phyloP scores from a whole-genome alignment of 2,329 filamentous ascomycete species.

The Onygenales sp. region DNA sequence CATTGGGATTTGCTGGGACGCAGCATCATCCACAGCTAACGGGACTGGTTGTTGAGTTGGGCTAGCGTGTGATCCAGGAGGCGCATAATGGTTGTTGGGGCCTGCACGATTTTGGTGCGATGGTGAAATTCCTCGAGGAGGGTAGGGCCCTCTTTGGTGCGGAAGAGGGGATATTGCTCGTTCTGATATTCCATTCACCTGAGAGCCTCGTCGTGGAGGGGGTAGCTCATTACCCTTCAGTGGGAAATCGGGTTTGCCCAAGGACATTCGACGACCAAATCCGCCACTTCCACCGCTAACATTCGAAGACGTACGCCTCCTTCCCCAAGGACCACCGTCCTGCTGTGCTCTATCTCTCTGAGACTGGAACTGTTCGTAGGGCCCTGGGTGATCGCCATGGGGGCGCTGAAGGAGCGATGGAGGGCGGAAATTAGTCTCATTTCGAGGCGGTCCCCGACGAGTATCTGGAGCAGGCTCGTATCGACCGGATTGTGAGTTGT shows the following conservation, averaged over 20 bases:
- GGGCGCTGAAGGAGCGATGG: constrained; percentile 72
- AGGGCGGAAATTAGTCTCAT: constrained; percentile 59
- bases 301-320: constrained; percentile 80
- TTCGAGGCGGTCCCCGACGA: constrained; percentile 59
- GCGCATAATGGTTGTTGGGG: constrained; percentile 20
- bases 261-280: constrained; percentile 54
- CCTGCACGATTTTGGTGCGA: constrained; percentile 20
- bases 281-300: constrained; percentile 77
- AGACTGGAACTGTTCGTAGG: constrained; percentile 81
- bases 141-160: constrained; percentile 14
- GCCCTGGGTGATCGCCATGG: constrained; percentile 51
- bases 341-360: constrained; percentile 58
- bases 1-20: constrained; percentile 14
- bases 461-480: constrained; percentile 78
- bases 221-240: constrained; percentile 28
- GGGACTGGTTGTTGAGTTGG: constrained; percentile 12
- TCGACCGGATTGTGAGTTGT: constrained; percentile 88
- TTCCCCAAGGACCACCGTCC: constrained; percentile 53
- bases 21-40: constrained; percentile 9
- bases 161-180: constrained; percentile 19
- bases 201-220: constrained; percentile 27
- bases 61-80: constrained; percentile 13
- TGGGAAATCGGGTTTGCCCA: constrained; percentile 37
- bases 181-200: constrained; percentile 26
- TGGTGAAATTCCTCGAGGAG: constrained; percentile 17